Base-by-base conservation (phyloP, 1,284 basidiomycete genomes). In the Malassezia equina region DNA sequence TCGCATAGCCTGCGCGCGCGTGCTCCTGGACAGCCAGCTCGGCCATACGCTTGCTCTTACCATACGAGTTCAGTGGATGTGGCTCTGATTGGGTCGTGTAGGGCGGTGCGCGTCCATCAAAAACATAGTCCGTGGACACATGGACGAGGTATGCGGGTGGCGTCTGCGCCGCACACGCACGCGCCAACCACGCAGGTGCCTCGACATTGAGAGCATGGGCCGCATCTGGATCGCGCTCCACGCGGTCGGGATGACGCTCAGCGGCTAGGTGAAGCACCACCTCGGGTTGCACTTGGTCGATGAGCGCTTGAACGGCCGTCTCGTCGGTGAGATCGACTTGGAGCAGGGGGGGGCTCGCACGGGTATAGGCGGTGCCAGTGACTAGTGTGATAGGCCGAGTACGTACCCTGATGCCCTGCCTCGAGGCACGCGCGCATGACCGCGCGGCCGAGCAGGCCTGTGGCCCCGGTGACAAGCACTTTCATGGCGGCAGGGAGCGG, bases 221-320 rank as follows among this genome's bases (percentile, higher is more conserved):
- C 27, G 76, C 76, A 7, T 72, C 76, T 6, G 79, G 78, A 60
- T 80, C 75, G 8, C 60, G 64, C 27, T 64, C 63, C 28, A 75
- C 66, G 7, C 67, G 65, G 32, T 75, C 73, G 2, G 75, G 69
- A 19, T 78, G 62, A 21, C 79, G 63, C 62, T 80, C 79, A 2
- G 79, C 79, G 2, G 79, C 79, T 55, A 77, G 77, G 62, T 80
- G 78, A 25, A 79, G 70, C 31, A 80, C 75, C 39, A 73, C 76
- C 49, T 78, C 75, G 0, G 78, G 76, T 41, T 70, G 53, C 51
- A 75, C 63, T 5, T 60, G 47, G 5, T 53, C 48, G 51, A 80
- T 73, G 61, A 77, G 77, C 2, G 65, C 61, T 4, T 75, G 64
- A 15, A 79, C 73, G 5, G 76, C 76, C 3, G 55, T 55, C 5